Conservation (phyloP, 768 basidiomycete genomes). For the Hysterangium stoloniferum region DNA sequence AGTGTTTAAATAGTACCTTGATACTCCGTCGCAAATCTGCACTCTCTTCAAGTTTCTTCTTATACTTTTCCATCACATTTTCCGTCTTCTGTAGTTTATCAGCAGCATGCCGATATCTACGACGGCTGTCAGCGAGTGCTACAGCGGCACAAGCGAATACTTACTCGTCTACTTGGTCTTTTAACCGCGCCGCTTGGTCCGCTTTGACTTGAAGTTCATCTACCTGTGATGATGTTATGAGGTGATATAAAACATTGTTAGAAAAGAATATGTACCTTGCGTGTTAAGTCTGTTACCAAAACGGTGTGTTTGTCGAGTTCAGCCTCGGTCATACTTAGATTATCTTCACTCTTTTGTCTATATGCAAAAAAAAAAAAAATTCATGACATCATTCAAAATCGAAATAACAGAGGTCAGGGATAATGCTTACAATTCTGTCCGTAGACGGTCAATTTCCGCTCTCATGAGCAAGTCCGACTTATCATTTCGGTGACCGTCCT, state of each 20-base stretch:
- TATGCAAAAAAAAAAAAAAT: constrained; percentile 14
- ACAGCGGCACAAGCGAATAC: constrained; percentile 20
- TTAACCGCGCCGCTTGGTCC: constrained; percentile 69
- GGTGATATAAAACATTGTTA: background rate
- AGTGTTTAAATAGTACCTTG: constrained; percentile 22
- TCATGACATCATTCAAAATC: background rate
- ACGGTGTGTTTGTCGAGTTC: constrained; percentile 76
- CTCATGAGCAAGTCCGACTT: constrained; percentile 73
- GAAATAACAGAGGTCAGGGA: background rate
- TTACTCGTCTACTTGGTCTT: constrained; percentile 94
- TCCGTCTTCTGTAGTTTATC: constrained; percentile 91
- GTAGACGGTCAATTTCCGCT: constrained; percentile 74
- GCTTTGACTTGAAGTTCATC: constrained; percentile 77
- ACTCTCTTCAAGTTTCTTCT: constrained; percentile 94
- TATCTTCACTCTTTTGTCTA: constrained; percentile 93
- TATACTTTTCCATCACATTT: constrained; percentile 98
- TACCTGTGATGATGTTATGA: constrained; percentile 24
- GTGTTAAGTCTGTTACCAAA: constrained; percentile 63
- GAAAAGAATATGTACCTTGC: constrained; percentile 34
- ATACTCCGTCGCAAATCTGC: constrained; percentile 47
- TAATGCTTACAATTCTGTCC: constrained; percentile 71
- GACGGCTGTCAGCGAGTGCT: background rate
- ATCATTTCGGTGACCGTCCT: constrained; percentile 53
- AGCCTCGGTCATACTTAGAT: constrained; percentile 70
- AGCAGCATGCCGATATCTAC: constrained; percentile 83